Evolutionary conservation across 805 yeast species (phyloP).

Genomic region (Yarrowia osloensis): DNA sequence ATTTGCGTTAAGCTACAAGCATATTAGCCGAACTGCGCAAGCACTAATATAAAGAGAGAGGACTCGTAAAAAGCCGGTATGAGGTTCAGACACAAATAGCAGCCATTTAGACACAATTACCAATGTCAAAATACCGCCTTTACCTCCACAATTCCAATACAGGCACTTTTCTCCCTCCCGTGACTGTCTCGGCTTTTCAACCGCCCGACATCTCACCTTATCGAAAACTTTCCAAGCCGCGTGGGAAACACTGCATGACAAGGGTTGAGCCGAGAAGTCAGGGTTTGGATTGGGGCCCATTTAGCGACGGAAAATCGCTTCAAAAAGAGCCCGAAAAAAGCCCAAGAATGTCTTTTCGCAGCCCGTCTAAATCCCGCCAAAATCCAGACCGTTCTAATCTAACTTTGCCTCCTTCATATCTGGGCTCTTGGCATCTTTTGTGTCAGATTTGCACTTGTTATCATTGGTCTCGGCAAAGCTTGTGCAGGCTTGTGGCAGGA

Average conservation of each 20-base stretch:
- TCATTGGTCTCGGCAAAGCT: slow-evolving; percentile 20
- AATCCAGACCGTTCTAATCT: neutral
- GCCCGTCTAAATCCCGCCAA: no score
- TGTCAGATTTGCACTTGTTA: neutral
- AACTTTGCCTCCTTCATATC: slow-evolving; percentile 2
- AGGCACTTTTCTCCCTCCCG: neutral
- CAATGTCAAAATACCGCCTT: no score
- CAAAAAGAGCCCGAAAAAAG: no score
- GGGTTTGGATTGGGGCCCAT: no score
- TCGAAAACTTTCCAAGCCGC: slow-evolving; percentile 18
- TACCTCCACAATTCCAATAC: no score
- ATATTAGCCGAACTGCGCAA: neutral
- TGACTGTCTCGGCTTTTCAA: neutral
- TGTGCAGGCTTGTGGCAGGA: no score
- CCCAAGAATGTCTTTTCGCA: no score
- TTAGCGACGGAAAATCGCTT: no score
- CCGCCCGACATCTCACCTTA: slow-evolving; percentile 7
- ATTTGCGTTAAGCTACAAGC: slow-evolving; percentile 8
- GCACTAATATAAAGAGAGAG: neutral
- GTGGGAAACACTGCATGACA: neutral
- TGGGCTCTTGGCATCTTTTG: slow-evolving; percentile 10
- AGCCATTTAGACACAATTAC: no score
- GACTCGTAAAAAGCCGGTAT: no score
- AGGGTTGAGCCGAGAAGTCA: no score
- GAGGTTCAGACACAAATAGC: no score